Evolutionary conservation across 2,329 filamentous ascomycete species (phyloP), one percentile per base, ranked within the genome.

Genomic region (Rasamsonia emersonii): DNA sequence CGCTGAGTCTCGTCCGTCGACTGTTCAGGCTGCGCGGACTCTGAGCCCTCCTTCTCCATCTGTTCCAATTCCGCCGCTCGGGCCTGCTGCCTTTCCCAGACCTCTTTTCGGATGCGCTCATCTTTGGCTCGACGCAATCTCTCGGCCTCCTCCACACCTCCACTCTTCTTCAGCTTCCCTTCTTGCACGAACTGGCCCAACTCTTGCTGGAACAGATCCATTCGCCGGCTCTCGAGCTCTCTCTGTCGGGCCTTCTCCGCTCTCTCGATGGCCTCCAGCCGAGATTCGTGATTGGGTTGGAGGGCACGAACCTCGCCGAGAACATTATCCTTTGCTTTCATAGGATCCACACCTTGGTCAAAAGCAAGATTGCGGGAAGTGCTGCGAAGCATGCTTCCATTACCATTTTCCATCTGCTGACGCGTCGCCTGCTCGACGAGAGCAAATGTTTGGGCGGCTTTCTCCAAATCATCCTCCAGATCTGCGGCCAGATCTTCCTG

Each of bases 391-490:
- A 64, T 62, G 33, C 46, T 50, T 29, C 68, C 52, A 24, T 54
- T 48, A 5, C 62, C 60, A 4, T 73, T 72, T 54, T 93, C 85
- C 61, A 93, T 83, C 56, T 98, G 91, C 61, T 96, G 86, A 62
- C 93, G 94, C n/a, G 88, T 96, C 6, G 91, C 91, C 61, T 96
- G 83, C 61, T 98, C 91, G 10, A 98, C 91, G 1, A 98, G 74
- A 15, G 85, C 82, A 52, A 98, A 94, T 0, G 91, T 96, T 58
- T 93, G 82, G 1, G 79, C 78, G 1, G 89, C 88, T 64, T 96
- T 95, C 55, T 96, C 88, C 28, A 98, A 68, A 63, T 98, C 91
- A 51, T 95, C 88, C 50, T 91, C 79, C 41, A 98, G 64, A 64
- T 98, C 91, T 26, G 88, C 77, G 43, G 89, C 81, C 41, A 98